These are phyloP conservation scores for Acacia crassicarpa DNA, from an alignment of 306 rosid genomes.

Conservation along the genomic window DNA sequence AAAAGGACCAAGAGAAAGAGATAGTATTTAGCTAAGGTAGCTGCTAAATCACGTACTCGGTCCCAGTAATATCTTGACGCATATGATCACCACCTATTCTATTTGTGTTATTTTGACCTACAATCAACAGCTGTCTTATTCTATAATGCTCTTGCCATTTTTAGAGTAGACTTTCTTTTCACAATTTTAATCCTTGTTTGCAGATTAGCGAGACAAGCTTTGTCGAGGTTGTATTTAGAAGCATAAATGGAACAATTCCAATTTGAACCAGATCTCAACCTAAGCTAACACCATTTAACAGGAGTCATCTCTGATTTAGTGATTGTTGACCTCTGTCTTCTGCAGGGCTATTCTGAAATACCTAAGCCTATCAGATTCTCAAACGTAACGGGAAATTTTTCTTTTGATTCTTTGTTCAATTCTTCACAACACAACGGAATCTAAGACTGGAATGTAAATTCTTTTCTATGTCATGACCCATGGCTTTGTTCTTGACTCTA, in stretches of 20 bases:
- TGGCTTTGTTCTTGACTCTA: slow-evolving; percentile 9
- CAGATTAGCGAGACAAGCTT: slow-evolving; percentile 32
- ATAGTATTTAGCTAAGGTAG: not conserved
- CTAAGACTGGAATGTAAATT: slow-evolving; percentile 33
- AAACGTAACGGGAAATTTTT: slow-evolving; percentile 16
- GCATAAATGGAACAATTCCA: slow-evolving; percentile 16
- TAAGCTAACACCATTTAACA: slow-evolving; percentile 20
- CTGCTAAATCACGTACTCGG: not conserved
- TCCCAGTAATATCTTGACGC: not conserved
- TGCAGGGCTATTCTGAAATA: slow-evolving; percentile 21
- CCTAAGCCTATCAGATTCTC: slow-evolving; percentile 34
- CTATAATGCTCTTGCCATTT: slow-evolving; percentile 16
- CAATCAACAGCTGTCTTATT: not conserved
- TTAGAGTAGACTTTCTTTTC: not conserved
- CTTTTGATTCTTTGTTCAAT: slow-evolving; percentile 30
- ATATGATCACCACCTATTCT: not conserved
- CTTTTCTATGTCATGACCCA: slow-evolving; percentile 27
- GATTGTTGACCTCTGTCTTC: slow-evolving; percentile 23
- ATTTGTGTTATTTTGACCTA: too few species aligned
- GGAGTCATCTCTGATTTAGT: slow-evolving; percentile 27
- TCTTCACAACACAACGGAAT: slow-evolving; percentile 32
- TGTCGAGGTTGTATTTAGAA: slow-evolving; percentile 17
- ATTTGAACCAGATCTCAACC: slow-evolving; percentile 11
- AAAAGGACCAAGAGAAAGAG: too few species aligned
- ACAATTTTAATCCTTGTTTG: slow-evolving; percentile 33